These are phyloP conservation scores for Leccinum arenicola DNA, from an alignment of 768 basidiomycete genomes.

Conservation along the genomic window DNA sequence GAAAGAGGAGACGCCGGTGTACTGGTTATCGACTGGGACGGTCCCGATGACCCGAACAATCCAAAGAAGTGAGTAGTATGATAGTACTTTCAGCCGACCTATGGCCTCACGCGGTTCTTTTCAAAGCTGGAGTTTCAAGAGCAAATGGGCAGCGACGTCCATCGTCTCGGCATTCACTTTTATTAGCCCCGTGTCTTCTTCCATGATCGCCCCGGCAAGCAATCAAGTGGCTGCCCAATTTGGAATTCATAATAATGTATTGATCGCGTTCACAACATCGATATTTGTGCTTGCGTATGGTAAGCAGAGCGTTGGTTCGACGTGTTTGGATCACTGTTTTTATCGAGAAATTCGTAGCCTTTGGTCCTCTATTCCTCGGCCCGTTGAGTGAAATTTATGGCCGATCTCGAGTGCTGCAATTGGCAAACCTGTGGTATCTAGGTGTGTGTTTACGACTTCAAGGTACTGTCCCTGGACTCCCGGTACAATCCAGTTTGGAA, in stretches of 20 bases:
- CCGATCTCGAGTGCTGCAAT: conserved; percentile 57
- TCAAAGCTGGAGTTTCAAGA: conserved; percentile 51
- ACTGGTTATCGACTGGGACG: conserved; percentile 60
- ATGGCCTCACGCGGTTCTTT: not conserved
- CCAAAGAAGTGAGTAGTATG: conserved; percentile 51
- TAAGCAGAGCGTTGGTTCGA: conserved; percentile 21
- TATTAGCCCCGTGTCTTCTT: conserved; percentile 66
- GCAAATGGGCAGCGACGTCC: conserved; percentile 65
- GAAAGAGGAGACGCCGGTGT: not conserved
- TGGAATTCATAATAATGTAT: conserved; percentile 45
- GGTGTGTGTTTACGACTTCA: conserved; percentile 34
- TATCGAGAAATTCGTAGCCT: not conserved
- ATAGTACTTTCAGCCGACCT: not conserved
- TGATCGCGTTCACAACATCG: conserved; percentile 58
- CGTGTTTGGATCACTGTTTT: not conserved
- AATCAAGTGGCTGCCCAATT: conserved; percentile 50
- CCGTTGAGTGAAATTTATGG: conserved; percentile 75
- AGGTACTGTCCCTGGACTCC: not conserved
- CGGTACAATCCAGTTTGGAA: conserved; percentile 49
- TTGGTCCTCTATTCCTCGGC: conserved; percentile 38
- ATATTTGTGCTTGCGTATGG: conserved; percentile 62
- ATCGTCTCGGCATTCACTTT: conserved; percentile 68
- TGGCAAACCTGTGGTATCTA: conserved; percentile 64
- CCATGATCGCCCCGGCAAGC: conserved; percentile 70
- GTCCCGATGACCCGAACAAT: conserved; percentile 54